Evolutionary conservation across 1,284 basidiomycete genomes (phyloP), one percentile per base, ranked within the genome.

Genomic region (Caloboletus inedulis): DNA sequence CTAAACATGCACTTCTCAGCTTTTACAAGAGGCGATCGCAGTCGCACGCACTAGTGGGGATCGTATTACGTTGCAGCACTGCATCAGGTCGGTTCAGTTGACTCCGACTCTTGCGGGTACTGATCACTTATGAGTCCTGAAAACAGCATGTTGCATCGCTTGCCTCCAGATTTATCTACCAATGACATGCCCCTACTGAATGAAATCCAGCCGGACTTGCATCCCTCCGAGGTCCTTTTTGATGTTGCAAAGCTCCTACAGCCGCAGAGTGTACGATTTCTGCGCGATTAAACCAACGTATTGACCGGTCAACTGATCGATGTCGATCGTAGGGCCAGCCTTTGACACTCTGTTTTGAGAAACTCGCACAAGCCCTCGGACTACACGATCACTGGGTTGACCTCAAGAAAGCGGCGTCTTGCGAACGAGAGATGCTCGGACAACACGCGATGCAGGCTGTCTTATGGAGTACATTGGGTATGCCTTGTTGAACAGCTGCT

Each of bases 171-270:
- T 57, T 47, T 77, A 14, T 68, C 70, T 25, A 16, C 47, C 33
- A 52, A 74, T 48, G 71, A 74, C 48, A 77, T 75, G 59, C 79
- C 78, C 23, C 65, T 75, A 41, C 66, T 89, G 34, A 89, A 89
- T 61, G 84, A 87, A 66, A 77, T 89, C n/a, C 87, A 91, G 63
- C 79, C 84, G 3, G 80, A 87, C 58, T 73, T 89, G 39, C 84
- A 90, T 60, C 87, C 89, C 10, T 71, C 83, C 5, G 89, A 91
- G 66, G 76, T 91, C 30, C 74, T 91, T 30, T 84, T 78, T 62
- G 89, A 91, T 61, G 61, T 69, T n/a, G 51, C 68, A 34, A 69
- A 69, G 50, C 61, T 69, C 30, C 56, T 69, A 13, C 59, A 68
- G 40, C 69, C 66, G 2, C 67, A 69, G 54, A 66, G 56, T 52